These are phyloP conservation scores for Ambrosiella beaveri DNA, from an alignment of 2,329 filamentous ascomycete genomes.

Conservation along the genomic window DNA sequence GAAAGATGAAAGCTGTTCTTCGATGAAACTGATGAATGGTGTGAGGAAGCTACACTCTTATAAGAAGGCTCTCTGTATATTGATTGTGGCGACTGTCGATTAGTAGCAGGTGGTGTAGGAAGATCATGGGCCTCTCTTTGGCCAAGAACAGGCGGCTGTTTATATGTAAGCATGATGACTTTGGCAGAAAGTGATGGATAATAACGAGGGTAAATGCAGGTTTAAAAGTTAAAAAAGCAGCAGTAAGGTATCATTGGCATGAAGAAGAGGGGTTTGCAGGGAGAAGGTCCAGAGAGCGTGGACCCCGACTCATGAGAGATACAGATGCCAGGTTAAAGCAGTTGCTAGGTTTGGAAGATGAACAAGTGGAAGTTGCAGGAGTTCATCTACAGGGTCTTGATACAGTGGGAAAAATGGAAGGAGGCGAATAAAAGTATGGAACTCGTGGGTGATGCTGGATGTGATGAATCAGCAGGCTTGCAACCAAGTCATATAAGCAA, in stretches of 20 bases:
- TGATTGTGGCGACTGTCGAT: conserved; percentile 37
- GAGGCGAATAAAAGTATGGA: neutral
- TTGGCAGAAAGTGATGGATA: neutral
- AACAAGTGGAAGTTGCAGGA: neutral
- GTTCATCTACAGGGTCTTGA: neutral
- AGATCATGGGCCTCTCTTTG: conserved; percentile 45
- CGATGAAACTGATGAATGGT: conserved; percentile 25
- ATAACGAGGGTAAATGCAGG: neutral
- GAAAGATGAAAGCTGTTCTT: conserved; percentile 22
- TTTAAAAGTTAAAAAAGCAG: neutral
- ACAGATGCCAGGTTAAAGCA: neutral
- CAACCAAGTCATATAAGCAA: neutral
- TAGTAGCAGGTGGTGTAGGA: conserved; percentile 38
- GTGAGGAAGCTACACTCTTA: conserved; percentile 24
- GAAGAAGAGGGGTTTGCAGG: neutral
- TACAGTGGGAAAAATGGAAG: neutral
- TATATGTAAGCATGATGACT: conserved; percentile 42
- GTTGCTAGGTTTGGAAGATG: neutral
- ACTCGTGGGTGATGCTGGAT: neutral
- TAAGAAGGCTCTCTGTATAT: conserved; percentile 29
- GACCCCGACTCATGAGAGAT: neutral
- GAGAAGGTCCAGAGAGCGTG: neutral
- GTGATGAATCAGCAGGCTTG: neutral
- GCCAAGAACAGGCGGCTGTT: conserved; percentile 41
- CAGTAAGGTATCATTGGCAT: neutral